Conservation (phyloP, 2,329 filamentous ascomycete genomes). For the Anisogramma anomala region DNA sequence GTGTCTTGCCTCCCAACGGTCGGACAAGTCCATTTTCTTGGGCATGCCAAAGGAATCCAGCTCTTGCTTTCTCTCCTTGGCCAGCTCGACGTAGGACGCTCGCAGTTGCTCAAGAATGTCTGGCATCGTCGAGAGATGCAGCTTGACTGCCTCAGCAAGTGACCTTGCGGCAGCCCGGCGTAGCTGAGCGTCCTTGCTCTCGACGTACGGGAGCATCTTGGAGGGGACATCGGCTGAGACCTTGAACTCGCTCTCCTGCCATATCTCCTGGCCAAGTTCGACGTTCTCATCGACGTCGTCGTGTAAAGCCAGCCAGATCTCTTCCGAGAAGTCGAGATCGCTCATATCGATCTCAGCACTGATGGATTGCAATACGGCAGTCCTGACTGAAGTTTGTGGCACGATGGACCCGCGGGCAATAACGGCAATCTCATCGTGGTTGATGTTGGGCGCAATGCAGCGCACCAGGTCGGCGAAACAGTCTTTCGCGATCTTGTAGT, state of each 20-base stretch:
- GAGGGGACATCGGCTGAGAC: slow-evolving; percentile 53
- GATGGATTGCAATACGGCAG: slow-evolving; percentile 77
- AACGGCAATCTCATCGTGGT: slow-evolving; percentile 55
- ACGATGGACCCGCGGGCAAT: slow-evolving; percentile 73
- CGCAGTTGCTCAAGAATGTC: slow-evolving; percentile 55
- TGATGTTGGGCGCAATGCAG: slow-evolving; percentile 74
- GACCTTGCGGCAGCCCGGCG: slow-evolving; percentile 73
- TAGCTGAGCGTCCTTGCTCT: slow-evolving; percentile 69
- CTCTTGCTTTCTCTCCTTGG: slow-evolving; percentile 71
- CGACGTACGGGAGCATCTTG: slow-evolving; percentile 65
- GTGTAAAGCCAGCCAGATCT: slow-evolving; percentile 88
- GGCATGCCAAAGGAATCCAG: slow-evolving; percentile 93
- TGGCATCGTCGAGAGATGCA: slow-evolving; percentile 48
- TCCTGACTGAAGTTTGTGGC: slow-evolving; percentile 66
- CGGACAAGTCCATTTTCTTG: slow-evolving; percentile 72
- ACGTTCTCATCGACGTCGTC: slow-evolving; percentile 83
- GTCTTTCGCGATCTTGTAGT: slow-evolving; percentile 92
- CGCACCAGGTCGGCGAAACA: slow-evolving; percentile 78
- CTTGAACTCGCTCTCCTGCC: slow-evolving; percentile 82
- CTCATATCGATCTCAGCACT: slow-evolving; percentile 86
- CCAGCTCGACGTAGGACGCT: slow-evolving; percentile 61
- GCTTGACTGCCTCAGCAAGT: slow-evolving; percentile 59
- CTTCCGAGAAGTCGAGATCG: slow-evolving; percentile 72
- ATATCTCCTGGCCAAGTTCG: slow-evolving; percentile 75
- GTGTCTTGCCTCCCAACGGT: slow-evolving; percentile 85